A percentile compares a stretch with the other conserved stretches of the same genome.
Evolutionary conservation across 768 basidiomycete species (phyloP).

Genomic region (Rhizopogon sp.): DNA sequence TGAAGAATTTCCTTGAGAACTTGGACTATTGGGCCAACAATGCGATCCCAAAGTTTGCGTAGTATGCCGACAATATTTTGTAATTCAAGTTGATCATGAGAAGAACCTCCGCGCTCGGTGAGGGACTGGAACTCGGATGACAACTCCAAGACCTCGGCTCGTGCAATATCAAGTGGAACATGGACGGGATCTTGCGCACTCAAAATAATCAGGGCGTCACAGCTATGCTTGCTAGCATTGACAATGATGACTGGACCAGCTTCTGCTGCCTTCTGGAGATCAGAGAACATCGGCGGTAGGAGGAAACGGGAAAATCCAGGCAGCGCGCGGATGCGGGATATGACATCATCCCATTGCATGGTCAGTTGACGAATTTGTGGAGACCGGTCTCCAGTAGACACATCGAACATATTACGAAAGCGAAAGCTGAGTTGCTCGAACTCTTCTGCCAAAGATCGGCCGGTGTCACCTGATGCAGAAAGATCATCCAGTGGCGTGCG

Average conservation of each 20-base stretch:
- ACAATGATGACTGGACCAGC: constrained; percentile 14
- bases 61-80: constrained; percentile 6
- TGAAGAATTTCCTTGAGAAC: constrained; percentile 7
- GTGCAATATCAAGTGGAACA: constrained; percentile 3
- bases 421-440: constrained; percentile 18
- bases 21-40: constrained; percentile 18
- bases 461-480: constrained; percentile 8
- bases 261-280: constrained; percentile 6
- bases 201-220: constrained; percentile 13
- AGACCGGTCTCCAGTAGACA: neutral
- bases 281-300: neutral
- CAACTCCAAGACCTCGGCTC: constrained; percentile 5
- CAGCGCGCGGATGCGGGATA: constrained; percentile 8
- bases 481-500: constrained; percentile 21
- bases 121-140: constrained; percentile 3
- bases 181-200: constrained; percentile 1
- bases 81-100: constrained; percentile 13
- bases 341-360: constrained; percentile 5
- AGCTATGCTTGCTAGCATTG: constrained; percentile 4
- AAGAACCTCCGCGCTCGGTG: constrained; percentile 1
- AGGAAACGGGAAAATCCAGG: constrained; percentile 11
- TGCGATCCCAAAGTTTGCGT: constrained; percentile 18
- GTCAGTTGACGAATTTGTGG: neutral
- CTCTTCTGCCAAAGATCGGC: constrained; percentile 15
- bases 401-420: neutral